Evolutionary conservation across 371 early-diverging fungal species (phyloP), one percentile per base, ranked within the genome.

Genomic region (Mucor piriformis): DNA sequence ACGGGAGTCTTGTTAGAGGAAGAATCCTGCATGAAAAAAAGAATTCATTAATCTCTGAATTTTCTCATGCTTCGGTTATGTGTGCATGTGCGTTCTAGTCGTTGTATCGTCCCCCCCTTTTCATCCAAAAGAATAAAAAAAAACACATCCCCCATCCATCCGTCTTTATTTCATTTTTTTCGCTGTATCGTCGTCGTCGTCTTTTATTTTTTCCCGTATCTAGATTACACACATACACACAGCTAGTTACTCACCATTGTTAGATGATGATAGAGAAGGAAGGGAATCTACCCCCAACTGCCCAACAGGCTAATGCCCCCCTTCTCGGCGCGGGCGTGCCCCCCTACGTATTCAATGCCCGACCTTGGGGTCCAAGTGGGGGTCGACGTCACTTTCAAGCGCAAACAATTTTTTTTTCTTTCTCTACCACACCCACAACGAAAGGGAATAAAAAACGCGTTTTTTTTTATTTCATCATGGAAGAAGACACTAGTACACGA

Each of bases 1-100:
- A 94, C 90, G 66, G 83, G 85, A 59, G 84, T 79, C 74, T 85
- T 81, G 38, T 38, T 51, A 43, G 43, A 43, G n/a, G 38, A 48
- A 74, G 92, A 54, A 66, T 88, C 86, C 87, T 85, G 62, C 16
- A 16, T 24, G 25, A 15, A 38, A 15, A 15, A 38, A n/a, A n/a
- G 12, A 38, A 16, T 38, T n/a, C n/a, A 38, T 38, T 15, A n/a
- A 7, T 7, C 15, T 38, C 20, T 43, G 16, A 6, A 43, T 7
- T 16, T 16, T 18, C 8, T 20, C 21, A 20, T 20, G 43, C 21
- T 43, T 10, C 43, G 43, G 16, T 3, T 3, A 18, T 3, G 20
- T 8, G 8, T 5, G 6, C 6, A 18, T 43, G 43, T 43, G 21
- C 6, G 8, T 43, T n/a, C 3, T 3, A 13, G n/a, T 38, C 6